Conservation (phyloP, 371 early-diverging fungal species). For the Mortierella sp. region DNA sequence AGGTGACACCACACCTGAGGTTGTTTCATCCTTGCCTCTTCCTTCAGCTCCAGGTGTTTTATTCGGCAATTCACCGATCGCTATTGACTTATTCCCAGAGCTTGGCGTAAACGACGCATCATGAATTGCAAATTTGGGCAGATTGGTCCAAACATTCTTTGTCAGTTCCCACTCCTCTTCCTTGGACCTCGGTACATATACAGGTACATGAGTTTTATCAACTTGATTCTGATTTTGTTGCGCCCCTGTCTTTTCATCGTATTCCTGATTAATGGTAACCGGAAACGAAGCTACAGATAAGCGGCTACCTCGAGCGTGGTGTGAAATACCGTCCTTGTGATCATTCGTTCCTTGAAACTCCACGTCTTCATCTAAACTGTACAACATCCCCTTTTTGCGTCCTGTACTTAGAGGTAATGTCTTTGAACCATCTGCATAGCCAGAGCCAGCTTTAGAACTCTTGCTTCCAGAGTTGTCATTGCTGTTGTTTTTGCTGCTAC, state of each 20-base stretch:
- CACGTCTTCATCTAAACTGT: conserved; percentile 29
- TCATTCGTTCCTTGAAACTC: conserved; percentile 15
- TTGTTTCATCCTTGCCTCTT: conserved; percentile 7
- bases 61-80: neutral
- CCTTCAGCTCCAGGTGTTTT: conserved; percentile 1
- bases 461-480: neutral
- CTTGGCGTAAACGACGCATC: conserved; percentile 31
- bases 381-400: conserved; percentile 39
- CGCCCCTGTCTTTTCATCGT: conserved; percentile 24
- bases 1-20: conserved; percentile 3
- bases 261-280: neutral
- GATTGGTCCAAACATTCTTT: conserved; percentile 54
- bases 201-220: conserved; percentile 28
- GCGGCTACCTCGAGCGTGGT: conserved; percentile 22
- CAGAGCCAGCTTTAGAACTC: conserved; percentile 11
- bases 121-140: conserved; percentile 43
- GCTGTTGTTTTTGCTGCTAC: conserved; percentile 11
- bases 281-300: conserved; percentile 37
- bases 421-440: conserved; percentile 34
- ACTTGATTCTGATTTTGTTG: conserved; percentile 5
- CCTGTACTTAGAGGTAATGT: conserved; percentile 42
- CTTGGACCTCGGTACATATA: conserved; percentile 28
- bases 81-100: neutral
- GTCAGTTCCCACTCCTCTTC: conserved; percentile 50
- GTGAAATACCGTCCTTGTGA: conserved; percentile 27